Base-by-base conservation (phyloP, 2,329 filamentous ascomycete species). In the Aspergillus transmontanensis region DNA sequence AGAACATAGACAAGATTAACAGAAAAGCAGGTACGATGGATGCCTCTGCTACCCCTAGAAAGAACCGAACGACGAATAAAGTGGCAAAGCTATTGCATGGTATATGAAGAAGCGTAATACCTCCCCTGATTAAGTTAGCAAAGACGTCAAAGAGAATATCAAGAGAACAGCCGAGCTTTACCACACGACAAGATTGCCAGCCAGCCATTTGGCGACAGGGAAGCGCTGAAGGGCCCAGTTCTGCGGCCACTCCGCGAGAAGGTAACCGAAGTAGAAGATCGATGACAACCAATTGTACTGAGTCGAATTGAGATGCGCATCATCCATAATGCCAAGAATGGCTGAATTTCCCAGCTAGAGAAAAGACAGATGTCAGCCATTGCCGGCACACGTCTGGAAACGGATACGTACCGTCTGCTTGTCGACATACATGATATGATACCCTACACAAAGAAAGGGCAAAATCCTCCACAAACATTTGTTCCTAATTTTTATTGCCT, bases 41-140 rank as follows among this genome's bases (percentile, higher is more conserved):
- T 2, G 84, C 83, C 70, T 87, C 85, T 1, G 82, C 81, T 19
- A 83, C 77, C 3, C 85, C 85, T 0, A 86, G 78, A 14, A 86
- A 73, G 68, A 86, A 83, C 0, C 85, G 80, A 26, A 81, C 76
- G 0, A 79, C 75, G 45, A 86, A 73, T 0, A 87, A 77, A 0
- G 82, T 80, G 6, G 75, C 80, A 63, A 82, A 86, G 64, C 73
- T 79, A 46, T 78, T 78, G 67, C 82, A 85, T 0, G 79, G 79
- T 0, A 80, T 74, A 39, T 83, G 68, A 0, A 82, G 73, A 1
- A 69, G 59, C 6, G 65, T 68, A 4, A 69, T 68, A 1, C 68
- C 68, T 1, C 79, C 79, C 80, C 80, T 69, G 14, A 9, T 16
- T 4, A 3, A 6, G 23, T 26, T 30, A 34, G n/a, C 14, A 1